Evolutionary conservation across 2,329 filamentous ascomycete species (phyloP).

Genomic region (Cytospora piceae): DNA sequence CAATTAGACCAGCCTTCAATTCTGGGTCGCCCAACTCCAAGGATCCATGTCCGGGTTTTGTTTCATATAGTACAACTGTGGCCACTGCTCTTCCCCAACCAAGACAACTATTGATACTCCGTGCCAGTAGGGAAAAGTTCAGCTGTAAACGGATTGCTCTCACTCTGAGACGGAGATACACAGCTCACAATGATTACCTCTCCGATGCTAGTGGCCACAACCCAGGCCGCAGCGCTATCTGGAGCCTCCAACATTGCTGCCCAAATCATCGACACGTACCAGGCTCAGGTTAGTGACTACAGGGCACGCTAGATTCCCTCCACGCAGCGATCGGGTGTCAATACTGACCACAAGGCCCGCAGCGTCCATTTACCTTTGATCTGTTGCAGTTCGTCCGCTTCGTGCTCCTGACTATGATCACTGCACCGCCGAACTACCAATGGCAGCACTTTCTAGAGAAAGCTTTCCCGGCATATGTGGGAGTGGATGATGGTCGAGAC

Average conservation of each 20-base stretch:
- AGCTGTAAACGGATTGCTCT: neutral
- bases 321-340: neutral
- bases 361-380: slow-evolving; percentile 50
- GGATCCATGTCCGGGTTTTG: no score
- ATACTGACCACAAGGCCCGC: slow-evolving; percentile 12
- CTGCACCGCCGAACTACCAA: slow-evolving; percentile 59
- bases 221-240: slow-evolving; percentile 57
- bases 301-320: slow-evolving; percentile 14
- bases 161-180: neutral
- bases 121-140: no score
- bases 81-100: no score
- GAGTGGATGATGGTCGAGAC: slow-evolving; percentile 31
- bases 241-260: slow-evolving; percentile 58
- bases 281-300: slow-evolving; percentile 42
- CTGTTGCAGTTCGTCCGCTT: slow-evolving; percentile 56
- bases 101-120: no score
- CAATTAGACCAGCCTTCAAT: no score
- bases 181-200: slow-evolving; percentile 45
- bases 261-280: slow-evolving; percentile 56
- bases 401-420: slow-evolving; percentile 55
- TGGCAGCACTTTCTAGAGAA: slow-evolving; percentile 62
- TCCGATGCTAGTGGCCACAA: slow-evolving; percentile 55
- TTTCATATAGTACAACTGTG: no score
- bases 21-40: no score
- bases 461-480: slow-evolving; percentile 52